A percentile compares a stretch with the other conserved stretches of the same genome.
These are phyloP conservation scores for Geum urbanum DNA, from an alignment of 306 rosid species.

Conservation along the genomic window DNA sequence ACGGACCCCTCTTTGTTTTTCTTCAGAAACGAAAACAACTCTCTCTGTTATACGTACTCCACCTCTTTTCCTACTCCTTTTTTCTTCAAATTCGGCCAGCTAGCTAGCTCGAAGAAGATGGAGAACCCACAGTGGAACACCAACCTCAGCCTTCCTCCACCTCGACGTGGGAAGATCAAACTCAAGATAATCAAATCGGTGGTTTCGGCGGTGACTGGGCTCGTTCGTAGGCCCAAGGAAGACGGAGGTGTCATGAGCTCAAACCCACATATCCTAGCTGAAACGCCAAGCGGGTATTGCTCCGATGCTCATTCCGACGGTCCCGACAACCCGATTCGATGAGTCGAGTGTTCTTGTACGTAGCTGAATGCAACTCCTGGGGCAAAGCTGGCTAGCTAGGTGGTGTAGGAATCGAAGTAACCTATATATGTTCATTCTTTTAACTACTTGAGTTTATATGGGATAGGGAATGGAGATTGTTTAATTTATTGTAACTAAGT, in stretches of 20 bases:
- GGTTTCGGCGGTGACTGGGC: slow-evolving; percentile 3
- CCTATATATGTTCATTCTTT: not conserved
- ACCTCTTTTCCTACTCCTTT: no score
- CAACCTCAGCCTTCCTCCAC: not conserved
- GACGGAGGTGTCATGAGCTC: slow-evolving; percentile 22
- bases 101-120: slow-evolving; percentile 9
- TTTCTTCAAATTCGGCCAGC: no score
- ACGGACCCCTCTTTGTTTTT: no score
- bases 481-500: not conserved
- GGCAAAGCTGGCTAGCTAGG: no score
- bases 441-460: not conserved
- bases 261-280: slow-evolving; percentile 19
- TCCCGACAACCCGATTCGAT: not conserved
- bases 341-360: not conserved
- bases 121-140: not conserved
- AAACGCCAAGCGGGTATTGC: slow-evolving; percentile 12
- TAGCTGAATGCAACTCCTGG: not conserved
- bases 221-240: not conserved
- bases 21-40: no score
- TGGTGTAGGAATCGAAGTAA: not conserved
- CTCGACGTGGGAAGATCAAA: slow-evolving; percentile 39
- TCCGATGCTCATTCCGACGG: slow-evolving; percentile 6
- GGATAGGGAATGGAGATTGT: not conserved
- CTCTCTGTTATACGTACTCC: no score
- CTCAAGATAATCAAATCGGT: slow-evolving; percentile 16